phyloP scores from a whole-genome alignment of 1,284 basidiomycete genomes.

The Wallemia ichthyophaga region DNA sequence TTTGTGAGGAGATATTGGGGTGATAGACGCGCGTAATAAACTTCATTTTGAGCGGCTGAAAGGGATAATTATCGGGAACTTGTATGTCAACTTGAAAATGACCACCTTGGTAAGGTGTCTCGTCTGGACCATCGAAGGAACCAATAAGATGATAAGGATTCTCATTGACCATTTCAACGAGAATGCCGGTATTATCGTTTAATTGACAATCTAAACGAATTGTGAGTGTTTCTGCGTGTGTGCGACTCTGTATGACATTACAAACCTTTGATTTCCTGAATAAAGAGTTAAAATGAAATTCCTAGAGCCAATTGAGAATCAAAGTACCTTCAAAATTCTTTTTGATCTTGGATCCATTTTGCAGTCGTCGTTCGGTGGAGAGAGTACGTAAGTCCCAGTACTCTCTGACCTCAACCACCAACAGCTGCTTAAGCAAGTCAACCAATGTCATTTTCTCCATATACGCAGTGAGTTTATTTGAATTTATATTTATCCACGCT shows the following conservation, averaged over 20 bases:
- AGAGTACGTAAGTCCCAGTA: not conserved
- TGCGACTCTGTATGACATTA: not conserved
- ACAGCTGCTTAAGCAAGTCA: not conserved
- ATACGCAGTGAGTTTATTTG: not conserved
- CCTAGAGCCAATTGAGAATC: too few relatives aligned
- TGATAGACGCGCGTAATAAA: slow-evolving; percentile 92
- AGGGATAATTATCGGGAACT: slow-evolving; percentile 84
- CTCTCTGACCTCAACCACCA: not conserved
- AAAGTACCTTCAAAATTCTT: not conserved
- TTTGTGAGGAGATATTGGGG: slow-evolving; percentile 81
- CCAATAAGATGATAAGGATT: slow-evolving; percentile 67
- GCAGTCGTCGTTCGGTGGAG: not conserved
- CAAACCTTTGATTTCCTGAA: not conserved
- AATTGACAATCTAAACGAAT: not conserved
- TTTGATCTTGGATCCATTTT: not conserved
- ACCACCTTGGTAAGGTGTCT: slow-evolving; percentile 80
- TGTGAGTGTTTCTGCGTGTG: not conserved
- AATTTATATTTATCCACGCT: too few relatives aligned
- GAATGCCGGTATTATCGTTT: not conserved
- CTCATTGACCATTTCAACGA: slow-evolving; percentile 31
- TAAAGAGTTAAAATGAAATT: not conserved
- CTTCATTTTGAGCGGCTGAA: slow-evolving; percentile 95
- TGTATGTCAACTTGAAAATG: slow-evolving; percentile 84
- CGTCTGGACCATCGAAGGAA: slow-evolving; percentile 67
- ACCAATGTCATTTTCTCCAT: not conserved